Base-by-base conservation (phyloP, 2,329 filamentous ascomycete genomes). In the Pseudocercospora pini-densiflorae region DNA sequence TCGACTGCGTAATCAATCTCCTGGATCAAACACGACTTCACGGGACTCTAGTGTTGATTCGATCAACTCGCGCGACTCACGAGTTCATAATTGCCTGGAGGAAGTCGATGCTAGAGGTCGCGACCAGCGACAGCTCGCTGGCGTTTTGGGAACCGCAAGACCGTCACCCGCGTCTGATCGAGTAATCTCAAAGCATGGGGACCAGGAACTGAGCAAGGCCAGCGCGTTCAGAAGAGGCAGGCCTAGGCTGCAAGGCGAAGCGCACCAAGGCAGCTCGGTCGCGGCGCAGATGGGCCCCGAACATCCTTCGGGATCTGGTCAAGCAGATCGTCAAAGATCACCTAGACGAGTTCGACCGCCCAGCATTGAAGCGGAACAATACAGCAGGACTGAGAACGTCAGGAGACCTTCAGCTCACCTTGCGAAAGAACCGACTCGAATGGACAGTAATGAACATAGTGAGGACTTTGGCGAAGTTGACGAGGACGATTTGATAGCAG, bases 391-490 rank as follows among this genome's bases (percentile, higher is more conserved):
- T 21, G 19, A 10, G 2, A 19, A 58, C 3, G 24, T 19, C n/a
- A 14, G 23, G n/a, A 19, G 12, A n/a, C 5, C 1, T 36, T 21
- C 31, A 23, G 16, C 27, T 40, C n/a, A 16, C 2, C 55, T 24
- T 27, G 23, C 16, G n/a, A 19, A 43, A n/a, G 31, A 36, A 36
- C 8, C 31, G 14, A 21, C n/a, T n/a, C 27, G 16, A 4, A 2
- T 14, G 27, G 9, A 21, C 27, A 16, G 14, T 9, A 16, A 6
- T 10, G 24, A 55, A 27, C 53, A 9, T 1, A 77, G 74, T 63
- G 75, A 76, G 40, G 70, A 73, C 43, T 77, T 72, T 57, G 71
- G 74, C 47, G 70, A 68, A 23, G 58, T 76, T 21, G 70, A 74
- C 45, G 73, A 75, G 3, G 65, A 43, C 8, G 66, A 68, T 10